Conservation (phyloP, 139 green algal genomes). For the Gonium pectorale region DNA sequence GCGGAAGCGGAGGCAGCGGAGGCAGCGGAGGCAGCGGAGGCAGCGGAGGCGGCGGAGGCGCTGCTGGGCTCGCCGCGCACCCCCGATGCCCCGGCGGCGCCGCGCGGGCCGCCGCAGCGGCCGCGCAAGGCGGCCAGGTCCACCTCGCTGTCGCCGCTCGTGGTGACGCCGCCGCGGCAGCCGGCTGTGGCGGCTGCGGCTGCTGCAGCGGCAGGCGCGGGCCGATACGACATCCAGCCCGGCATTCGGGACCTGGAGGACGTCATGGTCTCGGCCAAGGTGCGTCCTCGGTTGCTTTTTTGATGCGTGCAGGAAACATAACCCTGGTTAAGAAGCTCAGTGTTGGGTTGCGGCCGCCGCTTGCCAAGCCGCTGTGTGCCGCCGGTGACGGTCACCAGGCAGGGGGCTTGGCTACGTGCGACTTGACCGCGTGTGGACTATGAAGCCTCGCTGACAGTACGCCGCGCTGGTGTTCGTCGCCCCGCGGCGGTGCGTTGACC, state of each 20-base stretch:
- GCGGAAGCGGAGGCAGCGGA: neutral
- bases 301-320: no score
- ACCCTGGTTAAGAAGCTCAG: no score
- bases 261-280: slow-evolving; percentile 43
- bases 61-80: neutral
- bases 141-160: neutral
- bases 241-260: slow-evolving; percentile 43
- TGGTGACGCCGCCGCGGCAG: neutral
- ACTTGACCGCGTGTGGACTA: no score
- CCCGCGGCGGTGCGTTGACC: no score
- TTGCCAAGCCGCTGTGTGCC: no score
- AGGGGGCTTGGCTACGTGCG: no score
- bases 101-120: neutral
- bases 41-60: neutral
- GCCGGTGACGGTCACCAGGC: no score
- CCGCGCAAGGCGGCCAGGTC: neutral
- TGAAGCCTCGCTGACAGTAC: no score
- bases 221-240: slow-evolving; percentile 52
- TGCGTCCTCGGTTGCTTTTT: no score
- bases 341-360: no score
- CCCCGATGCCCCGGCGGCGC: neutral
- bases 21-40: neutral
- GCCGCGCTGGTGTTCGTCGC: no score
- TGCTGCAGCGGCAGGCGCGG: neutral
- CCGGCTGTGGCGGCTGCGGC: neutral